Conservation (phyloP, 345 rosid genomes). For the Sonneratia alba region DNA sequence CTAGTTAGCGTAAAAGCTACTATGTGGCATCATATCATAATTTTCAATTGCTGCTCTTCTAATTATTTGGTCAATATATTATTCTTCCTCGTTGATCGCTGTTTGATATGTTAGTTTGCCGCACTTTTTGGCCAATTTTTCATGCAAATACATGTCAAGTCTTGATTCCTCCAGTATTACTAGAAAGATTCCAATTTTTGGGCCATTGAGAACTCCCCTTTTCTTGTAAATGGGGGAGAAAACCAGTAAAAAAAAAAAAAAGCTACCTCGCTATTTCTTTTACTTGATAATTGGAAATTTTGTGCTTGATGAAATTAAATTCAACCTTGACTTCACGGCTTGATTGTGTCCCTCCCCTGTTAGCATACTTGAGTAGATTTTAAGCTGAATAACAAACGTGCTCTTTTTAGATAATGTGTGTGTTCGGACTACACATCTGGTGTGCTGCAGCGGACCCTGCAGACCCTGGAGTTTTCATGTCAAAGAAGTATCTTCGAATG, state of each 20-base stretch:
- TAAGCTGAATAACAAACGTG: neutral
- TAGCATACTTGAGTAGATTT: neutral
- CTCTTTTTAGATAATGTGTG: constrained; percentile 50
- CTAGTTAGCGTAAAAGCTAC: neutral
- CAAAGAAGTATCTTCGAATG: constrained; percentile 66
- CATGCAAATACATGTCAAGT: neutral
- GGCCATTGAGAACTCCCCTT: neutral
- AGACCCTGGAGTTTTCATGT: constrained; percentile 66
- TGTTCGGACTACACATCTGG: constrained; percentile 70
- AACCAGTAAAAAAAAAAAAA: neutral
- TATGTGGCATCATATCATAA: neutral
- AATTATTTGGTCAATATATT: neutral
- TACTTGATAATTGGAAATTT: neutral
- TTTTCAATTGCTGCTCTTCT: neutral
- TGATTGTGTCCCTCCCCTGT: neutral
- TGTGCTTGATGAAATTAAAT: neutral
- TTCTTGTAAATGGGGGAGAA: neutral
- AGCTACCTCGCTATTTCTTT: too few species aligned
- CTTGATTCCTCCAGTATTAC: neutral
- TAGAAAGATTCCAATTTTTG: neutral
- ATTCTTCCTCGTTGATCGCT: neutral
- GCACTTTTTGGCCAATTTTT: neutral
- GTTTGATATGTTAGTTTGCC: neutral
- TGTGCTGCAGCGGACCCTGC: constrained; percentile 91
- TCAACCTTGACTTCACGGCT: neutral